Evolutionary conservation across 805 yeast species (phyloP), one percentile per base, ranked within the genome.

Genomic region (Myxozyma sirexii): DNA sequence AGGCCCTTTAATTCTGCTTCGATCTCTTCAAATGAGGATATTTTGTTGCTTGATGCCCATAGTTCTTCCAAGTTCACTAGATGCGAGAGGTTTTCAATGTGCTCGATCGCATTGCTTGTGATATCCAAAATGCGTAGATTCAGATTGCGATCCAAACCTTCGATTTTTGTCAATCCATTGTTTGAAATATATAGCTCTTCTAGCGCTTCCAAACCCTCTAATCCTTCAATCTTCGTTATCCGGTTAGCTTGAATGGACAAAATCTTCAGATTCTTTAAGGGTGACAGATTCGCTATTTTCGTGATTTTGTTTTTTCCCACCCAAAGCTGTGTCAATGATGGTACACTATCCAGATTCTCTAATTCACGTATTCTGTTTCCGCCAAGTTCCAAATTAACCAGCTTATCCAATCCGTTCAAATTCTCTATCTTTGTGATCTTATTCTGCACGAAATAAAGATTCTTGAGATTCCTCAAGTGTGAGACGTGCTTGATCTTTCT

Each of bases 111-210:
- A 72, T 94, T 94, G 1, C 88, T 82, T 0, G 97, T 87, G 21
- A 94, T 80, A 71, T 94, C 99, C 60, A 94, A 72, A 0, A 88
- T 87, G 8, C 79, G 82, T 54, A 94, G 78, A 51, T 88, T 87
- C 17, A 66, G 64, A 69, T 89, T 84, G 24, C 85, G 78, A 3
- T 90, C 94, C 59, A 94, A 77, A 3, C 90, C 90, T 74, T 90
- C 96, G 56, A 94, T 80, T 64, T 80, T 82, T 24, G 79, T 75
- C 49, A 94, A 80, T 4, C 88, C 90, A 70, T 94, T 94, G 73
- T 91, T 92, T 4, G 97, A 86, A 13, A 94, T 74, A 71, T 94
- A 94, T 24, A 94, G 77, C 72, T 94, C 98, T 74, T 90, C 94
- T 54, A 94, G 76, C 66, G 84, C 84, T 21, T 72, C 80, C 60